These are phyloP conservation scores for Powellomyces hirtus DNA, from an alignment of 192 early-diverging fungal genomes.

Conservation along the genomic window DNA sequence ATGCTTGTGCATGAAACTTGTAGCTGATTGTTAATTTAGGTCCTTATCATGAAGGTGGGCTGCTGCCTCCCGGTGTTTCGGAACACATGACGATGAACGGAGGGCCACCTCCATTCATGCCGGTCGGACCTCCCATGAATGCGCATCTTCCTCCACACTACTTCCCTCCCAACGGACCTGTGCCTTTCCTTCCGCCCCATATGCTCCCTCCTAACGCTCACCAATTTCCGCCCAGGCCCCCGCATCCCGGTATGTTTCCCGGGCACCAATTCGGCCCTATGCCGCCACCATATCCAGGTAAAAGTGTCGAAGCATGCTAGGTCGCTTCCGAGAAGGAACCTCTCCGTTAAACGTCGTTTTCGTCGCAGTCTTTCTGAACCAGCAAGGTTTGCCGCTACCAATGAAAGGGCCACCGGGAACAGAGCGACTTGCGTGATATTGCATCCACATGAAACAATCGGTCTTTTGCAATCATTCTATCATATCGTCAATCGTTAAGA, in stretches of 20 bases:
- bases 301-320: background rate
- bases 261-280: background rate
- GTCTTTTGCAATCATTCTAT: no score
- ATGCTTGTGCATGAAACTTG: background rate
- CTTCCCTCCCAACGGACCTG: background rate
- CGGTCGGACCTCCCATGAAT: constrained; percentile 8
- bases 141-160: background rate
- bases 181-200: constrained; percentile 13
- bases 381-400: background rate
- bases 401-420: background rate
- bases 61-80: background rate
- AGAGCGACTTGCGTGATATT: background rate
- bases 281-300: constrained; percentile 13
- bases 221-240: background rate
- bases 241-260: constrained; percentile 12
- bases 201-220: constrained; percentile 7
- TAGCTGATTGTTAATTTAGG: background rate
- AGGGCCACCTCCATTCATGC: constrained; percentile 7
- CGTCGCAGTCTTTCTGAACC: constrained; percentile 8
- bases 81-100: background rate
- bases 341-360: background rate
- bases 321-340: no score
- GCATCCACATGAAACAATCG: no score
- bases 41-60: background rate
- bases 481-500: no score